Base-by-base conservation (phyloP, 805 yeast species). In the Tetrapisispora fleetii region DNA sequence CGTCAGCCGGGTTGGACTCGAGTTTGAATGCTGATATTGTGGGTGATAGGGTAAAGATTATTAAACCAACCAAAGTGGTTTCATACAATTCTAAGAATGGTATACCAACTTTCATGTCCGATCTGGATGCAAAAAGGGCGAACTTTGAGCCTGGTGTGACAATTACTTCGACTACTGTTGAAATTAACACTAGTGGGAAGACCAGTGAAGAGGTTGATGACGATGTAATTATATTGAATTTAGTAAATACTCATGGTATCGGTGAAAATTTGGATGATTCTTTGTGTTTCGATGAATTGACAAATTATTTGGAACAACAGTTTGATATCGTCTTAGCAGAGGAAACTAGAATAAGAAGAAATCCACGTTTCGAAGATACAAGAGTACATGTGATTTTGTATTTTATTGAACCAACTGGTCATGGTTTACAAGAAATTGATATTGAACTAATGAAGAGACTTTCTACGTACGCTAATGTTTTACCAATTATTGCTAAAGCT, bases 311-410 rank as follows among this genome's bases (percentile, higher is more conserved):
- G 58, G 84, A 82, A 62, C 88, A 82, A 61, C 91, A 85, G 60
- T 85, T 84, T 60, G 90, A 83, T 62, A 70, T 75, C 49, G 88
- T 85, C 0, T 73, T 89, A 43, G 87, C 86, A 1, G 96, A 89
- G 63, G 96, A 89, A 64, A 85, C 93, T 1, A 75, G 91, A 53
- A 86, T 89, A 54, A 77, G 77, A 65, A 81, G 97, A 74, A 86
- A 87, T 62, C 95, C 95, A 24, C 73, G 86, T 54, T 81, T 83
- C 60, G 81, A 77, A 56, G 91, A 85, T 67, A 75, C 89, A 17
- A 73, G 93, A 57, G 86, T 85, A 39, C 93, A 85, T 60, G 80
- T 79, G 8, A 76, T 83, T 52, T 65, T 85, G 43, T 85, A 85
- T 62, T 84, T 85, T 59, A 76, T 85, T 54, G 79, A 83, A 45